These are phyloP conservation scores for Yamadazyma sp. DNA, from an alignment of 1,139 yeast genomes.

Conservation along the genomic window DNA sequence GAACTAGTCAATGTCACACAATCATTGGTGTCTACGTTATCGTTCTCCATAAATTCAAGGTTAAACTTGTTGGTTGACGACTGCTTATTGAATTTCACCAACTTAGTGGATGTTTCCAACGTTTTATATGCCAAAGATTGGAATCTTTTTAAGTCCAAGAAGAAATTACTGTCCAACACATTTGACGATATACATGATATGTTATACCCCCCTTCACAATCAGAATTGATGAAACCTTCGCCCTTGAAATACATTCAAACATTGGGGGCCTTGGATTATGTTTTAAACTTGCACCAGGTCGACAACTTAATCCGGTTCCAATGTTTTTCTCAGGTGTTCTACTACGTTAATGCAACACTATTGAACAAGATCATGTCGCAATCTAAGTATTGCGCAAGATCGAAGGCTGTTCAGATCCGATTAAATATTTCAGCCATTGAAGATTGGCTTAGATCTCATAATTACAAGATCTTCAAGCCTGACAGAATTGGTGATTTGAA, in stretches of 20 bases:
- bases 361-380: conserved; percentile 73
- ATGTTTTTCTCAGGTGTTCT: conserved; percentile 74
- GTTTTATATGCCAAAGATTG: conserved; percentile 69
- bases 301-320: conserved; percentile 75
- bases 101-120: conserved; percentile 62
- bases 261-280: conserved; percentile 84
- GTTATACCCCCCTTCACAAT: conserved; percentile 69
- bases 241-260: conserved; percentile 86
- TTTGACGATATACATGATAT: conserved; percentile 69
- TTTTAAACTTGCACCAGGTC: conserved; percentile 76
- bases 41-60: conserved; percentile 64
- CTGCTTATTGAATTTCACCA: conserved; percentile 63
- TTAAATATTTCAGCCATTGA: conserved; percentile 82
- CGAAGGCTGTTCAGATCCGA: conserved; percentile 86
- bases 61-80: conserved; percentile 57
- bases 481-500: conserved; percentile 31
- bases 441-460: conserved; percentile 89
- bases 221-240: conserved; percentile 72
- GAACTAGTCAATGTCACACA: conserved; percentile 59
- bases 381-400: conserved; percentile 69
- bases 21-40: conserved; percentile 60
- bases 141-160: conserved; percentile 65
- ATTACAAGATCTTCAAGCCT: conserved; percentile 54
- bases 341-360: conserved; percentile 70
- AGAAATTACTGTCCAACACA: conserved; percentile 36